These are phyloP conservation scores for Phytophthora kernoviae DNA, from an alignment of 352 stramenopile species.

Conservation along the genomic window DNA sequence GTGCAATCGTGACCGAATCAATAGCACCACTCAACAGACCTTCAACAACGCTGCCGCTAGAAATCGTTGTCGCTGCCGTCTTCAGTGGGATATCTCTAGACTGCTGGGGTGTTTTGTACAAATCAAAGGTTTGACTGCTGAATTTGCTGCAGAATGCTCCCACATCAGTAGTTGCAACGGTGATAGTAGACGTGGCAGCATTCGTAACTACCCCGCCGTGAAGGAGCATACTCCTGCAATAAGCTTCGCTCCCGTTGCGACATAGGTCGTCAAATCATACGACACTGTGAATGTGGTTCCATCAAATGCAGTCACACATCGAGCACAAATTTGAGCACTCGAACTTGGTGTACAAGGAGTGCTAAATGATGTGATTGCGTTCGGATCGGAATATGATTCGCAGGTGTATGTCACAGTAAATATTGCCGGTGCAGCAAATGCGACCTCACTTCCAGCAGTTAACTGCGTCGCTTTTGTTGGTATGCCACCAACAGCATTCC, in stretches of 20 bases:
- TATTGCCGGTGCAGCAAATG: conserved; percentile 30
- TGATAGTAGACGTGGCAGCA: conserved; percentile 29
- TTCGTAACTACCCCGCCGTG: conserved; percentile 35
- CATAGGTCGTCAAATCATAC: conserved; percentile 23
- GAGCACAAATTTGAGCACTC: conserved; percentile 44
- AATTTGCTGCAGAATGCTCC: conserved; percentile 63
- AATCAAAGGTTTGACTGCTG: conserved; percentile 24
- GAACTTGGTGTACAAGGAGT: conserved; percentile 36
- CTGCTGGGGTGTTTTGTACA: conserved; percentile 70
- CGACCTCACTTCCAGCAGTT: conserved; percentile 49
- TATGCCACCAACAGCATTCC: conserved; percentile 15
- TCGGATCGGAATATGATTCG: conserved; percentile 85
- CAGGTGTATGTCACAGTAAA: conserved; percentile 70
- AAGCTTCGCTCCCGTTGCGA: conserved; percentile 32
- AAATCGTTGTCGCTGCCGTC: conserved; percentile 37
- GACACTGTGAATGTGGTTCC: conserved; percentile 56
- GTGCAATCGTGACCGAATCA: conserved; percentile 53
- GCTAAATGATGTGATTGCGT: conserved; percentile 56
- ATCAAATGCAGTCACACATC: conserved; percentile 70
- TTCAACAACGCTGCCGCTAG: conserved; percentile 41
- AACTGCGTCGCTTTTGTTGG: conserved; percentile 41
- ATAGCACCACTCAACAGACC: conserved; percentile 55
- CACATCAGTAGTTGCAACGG: conserved; percentile 45
- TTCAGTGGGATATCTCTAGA: conserved; percentile 51
- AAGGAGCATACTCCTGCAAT: conserved; percentile 68